A percentile compares a stretch with the other conserved stretches of the same genome.
These are phyloP conservation scores for Tanacetum coccineum DNA, from an alignment of 129 eudicot species.

Conservation along the genomic window DNA sequence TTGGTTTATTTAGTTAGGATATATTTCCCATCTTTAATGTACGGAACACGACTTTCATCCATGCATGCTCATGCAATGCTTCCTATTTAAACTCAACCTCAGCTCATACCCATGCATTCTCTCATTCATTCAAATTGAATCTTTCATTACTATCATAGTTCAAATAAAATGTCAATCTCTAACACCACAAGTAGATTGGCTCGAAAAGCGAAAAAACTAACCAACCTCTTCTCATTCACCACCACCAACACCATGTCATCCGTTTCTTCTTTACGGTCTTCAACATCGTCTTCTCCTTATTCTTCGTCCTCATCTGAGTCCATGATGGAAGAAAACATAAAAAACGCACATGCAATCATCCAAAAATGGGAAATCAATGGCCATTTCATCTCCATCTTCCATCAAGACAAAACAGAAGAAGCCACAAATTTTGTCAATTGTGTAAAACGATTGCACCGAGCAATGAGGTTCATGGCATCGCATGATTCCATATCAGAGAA, in stretches of 20 bases:
- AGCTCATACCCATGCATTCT: background rate
- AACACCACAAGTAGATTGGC: background rate
- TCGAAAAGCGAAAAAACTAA: constrained; percentile 11
- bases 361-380: constrained; percentile 45
- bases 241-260: background rate
- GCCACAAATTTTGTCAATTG: constrained; percentile 42
- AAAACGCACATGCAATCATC: constrained; percentile 36
- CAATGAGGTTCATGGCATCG: constrained; percentile 38
- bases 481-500: constrained; percentile 36
- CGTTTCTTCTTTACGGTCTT: background rate
- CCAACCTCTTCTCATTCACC: constrained; percentile 16
- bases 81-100: constrained; percentile 22
- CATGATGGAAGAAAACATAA: constrained; percentile 23
- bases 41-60: too few species aligned
- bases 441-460: constrained; percentile 35
- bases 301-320: constrained; percentile 25
- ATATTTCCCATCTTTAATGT: too few species aligned
- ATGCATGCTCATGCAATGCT: background rate
- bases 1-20: too few species aligned
- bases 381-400: constrained; percentile 51
- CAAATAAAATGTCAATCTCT: constrained; percentile 18
- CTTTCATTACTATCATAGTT: background rate
- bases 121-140: background rate
- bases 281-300: constrained; percentile 14
- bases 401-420: constrained; percentile 39